Conservation (phyloP, 192 early-diverging fungal species). For the Backusella circina region DNA sequence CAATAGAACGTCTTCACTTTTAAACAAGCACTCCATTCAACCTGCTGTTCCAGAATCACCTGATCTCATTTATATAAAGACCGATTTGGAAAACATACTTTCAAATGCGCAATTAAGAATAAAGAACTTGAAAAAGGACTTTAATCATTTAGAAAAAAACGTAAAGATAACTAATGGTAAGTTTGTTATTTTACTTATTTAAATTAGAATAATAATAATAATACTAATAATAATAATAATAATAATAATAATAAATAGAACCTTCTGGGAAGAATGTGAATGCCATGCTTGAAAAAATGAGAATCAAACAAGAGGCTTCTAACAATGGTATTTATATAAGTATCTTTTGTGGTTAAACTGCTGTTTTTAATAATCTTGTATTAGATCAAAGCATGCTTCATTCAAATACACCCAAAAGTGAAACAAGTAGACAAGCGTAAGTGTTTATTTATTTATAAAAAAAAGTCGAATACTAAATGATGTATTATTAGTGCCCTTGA, state of each 20-base stretch:
- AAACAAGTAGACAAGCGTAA: constrained; percentile 13
- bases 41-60: constrained; percentile 16
- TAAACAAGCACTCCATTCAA: not conserved
- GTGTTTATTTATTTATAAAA: not conserved
- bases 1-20: not conserved
- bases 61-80: constrained; percentile 26
- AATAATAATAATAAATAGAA: not conserved
- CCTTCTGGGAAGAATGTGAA: constrained; percentile 15
- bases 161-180: constrained; percentile 18
- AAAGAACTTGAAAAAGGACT: constrained; percentile 19
- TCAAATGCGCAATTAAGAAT: constrained; percentile 21
- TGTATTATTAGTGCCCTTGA: constrained; percentile 10
- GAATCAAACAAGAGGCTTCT: constrained; percentile 5
- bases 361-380: not conserved
- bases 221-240: not conserved
- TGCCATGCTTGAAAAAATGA: constrained; percentile 4
- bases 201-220: not conserved
- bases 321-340: not conserved
- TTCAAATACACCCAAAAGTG: constrained; percentile 2
- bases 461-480: not conserved
- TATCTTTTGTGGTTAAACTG: too few species aligned
- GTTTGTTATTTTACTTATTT: not conserved
- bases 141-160: constrained; percentile 21
- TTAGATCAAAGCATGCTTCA: not conserved
- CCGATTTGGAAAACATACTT: constrained; percentile 24